These are phyloP conservation scores for Ramularia collo-cygni DNA, from an alignment of 2,329 filamentous ascomycete species.

Conservation along the genomic window DNA sequence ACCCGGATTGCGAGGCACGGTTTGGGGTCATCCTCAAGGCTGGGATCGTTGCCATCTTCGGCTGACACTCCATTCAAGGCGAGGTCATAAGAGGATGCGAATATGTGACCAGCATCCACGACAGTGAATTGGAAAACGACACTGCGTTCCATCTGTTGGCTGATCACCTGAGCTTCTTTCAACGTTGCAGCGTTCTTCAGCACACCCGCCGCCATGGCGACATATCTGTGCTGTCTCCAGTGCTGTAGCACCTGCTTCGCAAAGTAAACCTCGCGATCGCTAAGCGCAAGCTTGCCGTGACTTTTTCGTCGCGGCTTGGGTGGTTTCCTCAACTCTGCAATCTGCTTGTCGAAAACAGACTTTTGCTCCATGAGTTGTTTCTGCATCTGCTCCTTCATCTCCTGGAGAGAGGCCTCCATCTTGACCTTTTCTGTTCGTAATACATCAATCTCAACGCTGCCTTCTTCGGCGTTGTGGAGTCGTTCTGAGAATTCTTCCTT, in stretches of 20 bases:
- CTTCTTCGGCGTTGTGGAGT: constrained; percentile 66
- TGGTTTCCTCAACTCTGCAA: constrained; percentile 61
- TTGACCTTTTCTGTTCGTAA: constrained; percentile 72
- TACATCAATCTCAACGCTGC: constrained; percentile 73
- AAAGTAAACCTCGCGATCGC: constrained; percentile 63
- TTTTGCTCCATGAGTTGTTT: constrained; percentile 76
- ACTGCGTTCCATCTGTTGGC: constrained; percentile 86
- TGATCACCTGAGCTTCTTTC: constrained; percentile 97
- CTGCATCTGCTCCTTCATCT: constrained; percentile 83
- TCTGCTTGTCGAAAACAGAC: constrained; percentile 74
- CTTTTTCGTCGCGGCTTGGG: constrained; percentile 18
- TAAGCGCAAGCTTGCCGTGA: constrained; percentile 51
- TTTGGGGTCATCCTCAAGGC: constrained; percentile 70
- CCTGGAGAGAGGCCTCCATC: constrained; percentile 75
- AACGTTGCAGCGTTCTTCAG: constrained; percentile 79
- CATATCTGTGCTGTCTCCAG: constrained; percentile 81
- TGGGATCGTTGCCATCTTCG: constrained; percentile 67
- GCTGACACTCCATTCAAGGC: constrained; percentile 83
- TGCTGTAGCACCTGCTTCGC: constrained; percentile 61
- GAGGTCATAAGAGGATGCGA: constrained; percentile 93
- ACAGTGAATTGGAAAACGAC: constrained; percentile 94
- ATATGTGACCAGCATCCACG: constrained; percentile 77
- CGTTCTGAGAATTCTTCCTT: constrained; percentile 77
- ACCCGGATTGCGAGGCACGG: constrained; percentile 87
- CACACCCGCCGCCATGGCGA: constrained; percentile 88